phyloP scores from a whole-genome alignment of 2,329 filamentous ascomycete species.

The Pestalotiopsis sp. region DNA sequence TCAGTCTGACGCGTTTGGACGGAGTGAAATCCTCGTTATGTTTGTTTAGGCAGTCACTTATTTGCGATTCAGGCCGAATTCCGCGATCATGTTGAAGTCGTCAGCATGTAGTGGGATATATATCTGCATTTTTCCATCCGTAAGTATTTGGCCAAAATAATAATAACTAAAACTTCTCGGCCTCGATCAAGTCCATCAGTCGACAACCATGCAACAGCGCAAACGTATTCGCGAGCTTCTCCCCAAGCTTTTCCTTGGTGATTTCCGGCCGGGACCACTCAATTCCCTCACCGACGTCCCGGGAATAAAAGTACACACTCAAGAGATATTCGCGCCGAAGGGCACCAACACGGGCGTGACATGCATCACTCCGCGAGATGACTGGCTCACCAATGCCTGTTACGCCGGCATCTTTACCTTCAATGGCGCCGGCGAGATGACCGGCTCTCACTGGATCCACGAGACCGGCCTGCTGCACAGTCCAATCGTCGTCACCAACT shows the following conservation, averaged over 20 bases:
- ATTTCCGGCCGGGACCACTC: conserved; percentile 41
- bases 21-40: no score
- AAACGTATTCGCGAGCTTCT: conserved; percentile 44
- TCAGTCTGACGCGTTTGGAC: background rate
- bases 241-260: conserved; percentile 43
- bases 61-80: no score
- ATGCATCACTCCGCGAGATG: conserved; percentile 43
- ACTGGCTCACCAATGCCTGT: conserved; percentile 45
- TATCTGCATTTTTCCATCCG: no score
- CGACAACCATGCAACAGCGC: conserved; percentile 14
- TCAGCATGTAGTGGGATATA: no score
- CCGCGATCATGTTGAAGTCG: no score
- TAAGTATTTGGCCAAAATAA: no score
- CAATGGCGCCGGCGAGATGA: conserved; percentile 65
- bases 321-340: conserved; percentile 36
- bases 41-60: background rate
- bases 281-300: conserved; percentile 54
- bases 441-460: conserved; percentile 60
- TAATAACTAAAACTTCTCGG: no score
- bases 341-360: conserved; percentile 51
- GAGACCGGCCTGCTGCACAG: conserved; percentile 60
- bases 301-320: conserved; percentile 46
- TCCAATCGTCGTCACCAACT: conserved; percentile 61
- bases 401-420: conserved; percentile 58
- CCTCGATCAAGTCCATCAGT: background rate